Evolutionary conservation across 805 yeast genomes (phyloP).

Genomic region (Wickerhamomyces queroliae): DNA sequence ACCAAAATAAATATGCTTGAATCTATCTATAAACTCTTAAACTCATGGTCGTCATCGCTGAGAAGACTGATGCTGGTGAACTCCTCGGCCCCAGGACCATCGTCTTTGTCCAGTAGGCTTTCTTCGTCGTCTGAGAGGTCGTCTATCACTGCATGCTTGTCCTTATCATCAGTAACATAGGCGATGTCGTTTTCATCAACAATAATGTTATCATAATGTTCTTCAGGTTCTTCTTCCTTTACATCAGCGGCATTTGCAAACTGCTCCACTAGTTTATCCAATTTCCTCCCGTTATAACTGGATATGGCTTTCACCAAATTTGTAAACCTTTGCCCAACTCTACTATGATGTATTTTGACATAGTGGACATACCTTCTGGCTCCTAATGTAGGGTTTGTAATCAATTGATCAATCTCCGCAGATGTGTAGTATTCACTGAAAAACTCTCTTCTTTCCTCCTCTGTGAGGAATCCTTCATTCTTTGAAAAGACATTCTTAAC

Average conservation of each 20-base stretch:
- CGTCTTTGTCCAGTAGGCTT: neutral
- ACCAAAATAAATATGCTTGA: no score
- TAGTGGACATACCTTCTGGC: conserved; percentile 5
- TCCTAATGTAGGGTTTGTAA: conserved; percentile 9
- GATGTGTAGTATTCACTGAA: conserved; percentile 9
- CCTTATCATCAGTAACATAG: neutral
- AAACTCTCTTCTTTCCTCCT: conserved; percentile 12
- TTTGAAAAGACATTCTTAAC: conserved; percentile 3
- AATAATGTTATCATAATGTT: no score
- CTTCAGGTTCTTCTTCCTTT: no score
- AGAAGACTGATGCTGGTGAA: conserved; percentile 4
- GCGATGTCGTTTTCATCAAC: conserved; percentile 1
- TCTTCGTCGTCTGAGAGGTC: conserved; percentile 1
- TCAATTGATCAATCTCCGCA: conserved; percentile 1
- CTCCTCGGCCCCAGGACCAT: conserved; percentile 11
- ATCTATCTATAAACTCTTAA: conserved; percentile 3
- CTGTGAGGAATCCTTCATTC: conserved; percentile 16
- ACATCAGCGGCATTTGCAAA: no score
- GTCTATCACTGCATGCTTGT: neutral
- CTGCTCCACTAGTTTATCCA: conserved; percentile 7
- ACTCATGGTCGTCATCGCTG: conserved; percentile 8
- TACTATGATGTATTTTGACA: conserved; percentile 11
- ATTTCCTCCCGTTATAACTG: conserved; percentile 5
- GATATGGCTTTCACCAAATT: conserved; percentile 6
- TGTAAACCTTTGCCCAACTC: conserved; percentile 9